Base-by-base conservation (phyloP, 495 filamentous ascomycete genomes). In the Podospora bellae-mahoneyi region DNA sequence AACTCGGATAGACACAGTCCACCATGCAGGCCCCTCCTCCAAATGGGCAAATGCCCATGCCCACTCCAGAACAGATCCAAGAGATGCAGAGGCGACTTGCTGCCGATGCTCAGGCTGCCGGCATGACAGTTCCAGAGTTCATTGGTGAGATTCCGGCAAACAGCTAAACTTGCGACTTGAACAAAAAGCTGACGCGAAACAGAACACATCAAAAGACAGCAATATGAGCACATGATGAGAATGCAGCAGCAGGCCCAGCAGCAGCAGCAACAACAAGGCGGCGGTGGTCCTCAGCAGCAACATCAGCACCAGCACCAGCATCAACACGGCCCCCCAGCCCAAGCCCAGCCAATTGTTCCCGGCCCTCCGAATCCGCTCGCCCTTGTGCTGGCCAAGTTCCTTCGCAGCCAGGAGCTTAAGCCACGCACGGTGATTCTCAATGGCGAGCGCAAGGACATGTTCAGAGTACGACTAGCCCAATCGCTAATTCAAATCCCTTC, bases 371-470 rank as follows among this genome's bases (percentile, higher is more conserved):
- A 94, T 68, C 94, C 95, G 48, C 89, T 92, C 73, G 94, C 93
- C 4, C 74, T 97, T 23, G 92, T 93, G 19, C 87, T 99, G 27
- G 96, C 96, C 71, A 90, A 93, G 73, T 99, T 94, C 82, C 82
- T 99, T 64, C 86, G 88, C 69, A 80, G 85, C 63, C 94, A 97
- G 80, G 84, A 92, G 71, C 82, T 99, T 70, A 99, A 99, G 85
- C 83, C 87, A 57, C 85, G 96, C 70, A 97, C 95, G 30, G 93
- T 90, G 80, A 96, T 99, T 67, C 84, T 97, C 71, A 93, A 97
- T 73, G 96, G 95, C 69, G 94, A 98, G 82, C 85, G 96, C 67
- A 98, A 97, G 81, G 94, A 99, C 70, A 93, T 99, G 89, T 98
- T 99, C 81, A 92, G 90, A 91, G 94, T 97, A 79, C 63, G 75